Evolutionary conservation across 2,329 filamentous ascomycete genomes (phyloP).

Genomic region (Ophiostoma novo-ulmi): DNA sequence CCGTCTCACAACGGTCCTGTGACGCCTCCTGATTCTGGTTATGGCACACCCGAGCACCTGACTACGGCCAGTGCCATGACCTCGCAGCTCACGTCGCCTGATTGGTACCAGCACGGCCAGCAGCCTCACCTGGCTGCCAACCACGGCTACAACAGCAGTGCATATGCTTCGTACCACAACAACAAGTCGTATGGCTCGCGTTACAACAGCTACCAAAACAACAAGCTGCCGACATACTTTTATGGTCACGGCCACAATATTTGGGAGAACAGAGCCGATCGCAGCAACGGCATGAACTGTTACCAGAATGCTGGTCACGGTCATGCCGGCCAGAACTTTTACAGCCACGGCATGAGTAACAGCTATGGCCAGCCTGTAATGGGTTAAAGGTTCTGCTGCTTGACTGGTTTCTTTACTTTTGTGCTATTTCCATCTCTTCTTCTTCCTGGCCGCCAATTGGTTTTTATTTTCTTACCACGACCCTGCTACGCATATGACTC

Average conservation of each 20-base stretch:
- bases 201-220: slow-evolving; percentile 2
- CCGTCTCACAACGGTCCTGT: slow-evolving; percentile 38
- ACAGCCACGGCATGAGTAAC: slow-evolving; percentile 6
- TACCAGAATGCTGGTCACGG: slow-evolving; percentile 8
- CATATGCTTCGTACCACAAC: not conserved
- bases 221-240: slow-evolving; percentile 2
- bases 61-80: slow-evolving; percentile 9
- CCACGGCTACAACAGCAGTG: not conserved
- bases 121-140: not conserved
- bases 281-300: slow-evolving; percentile 9
- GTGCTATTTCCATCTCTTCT: not conserved
- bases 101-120: not conserved
- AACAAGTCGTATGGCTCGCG: not conserved
- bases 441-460: not conserved
- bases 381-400: slow-evolving; percentile 36
- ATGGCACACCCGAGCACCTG: slow-evolving; percentile 54
- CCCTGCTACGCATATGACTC: slow-evolving; percentile 1
- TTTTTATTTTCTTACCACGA: not conserved
- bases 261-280: slow-evolving; percentile 6
- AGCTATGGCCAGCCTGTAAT: slow-evolving; percentile 52
- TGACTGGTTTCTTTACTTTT: not conserved
- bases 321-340: slow-evolving; percentile 4
- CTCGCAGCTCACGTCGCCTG: slow-evolving; percentile 10
- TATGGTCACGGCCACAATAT: slow-evolving; percentile 8
- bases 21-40: slow-evolving; percentile 57